A percentile compares a stretch with the other conserved stretches of the same genome.
Evolutionary conservation across 176 grass and related monocot genomes (phyloP).

Genomic region (Triticum timopheevii): DNA sequence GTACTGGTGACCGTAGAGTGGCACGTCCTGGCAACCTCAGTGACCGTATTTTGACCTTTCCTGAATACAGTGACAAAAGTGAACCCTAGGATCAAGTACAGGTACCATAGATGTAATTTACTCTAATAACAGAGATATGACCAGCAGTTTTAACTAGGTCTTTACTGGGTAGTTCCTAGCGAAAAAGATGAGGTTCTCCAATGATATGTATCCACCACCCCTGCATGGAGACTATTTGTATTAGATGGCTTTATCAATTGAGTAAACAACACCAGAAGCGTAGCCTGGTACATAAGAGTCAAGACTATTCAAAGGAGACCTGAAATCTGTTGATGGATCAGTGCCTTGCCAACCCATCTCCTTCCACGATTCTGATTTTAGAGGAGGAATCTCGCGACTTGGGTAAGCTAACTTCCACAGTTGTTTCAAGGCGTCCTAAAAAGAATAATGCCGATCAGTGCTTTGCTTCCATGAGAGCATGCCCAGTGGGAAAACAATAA

Average conservation of each 20-base stretch:
- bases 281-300: neutral
- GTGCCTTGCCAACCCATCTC: conserved; percentile 99
- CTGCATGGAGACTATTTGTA: conserved; percentile 34
- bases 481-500: neutral
- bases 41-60: no score
- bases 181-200: conserved; percentile 97
- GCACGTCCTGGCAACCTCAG: no score
- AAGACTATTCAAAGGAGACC: conserved; percentile 41
- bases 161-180: conserved; percentile 78
- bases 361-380: conserved; percentile 98
- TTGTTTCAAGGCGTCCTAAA: conserved; percentile 83
- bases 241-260: conserved; percentile 25
- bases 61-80: no score
- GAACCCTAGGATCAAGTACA: no score
- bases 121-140: neutral
- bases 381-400: conserved; percentile 57
- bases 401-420: conserved; percentile 87
- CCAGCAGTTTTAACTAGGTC: neutral
- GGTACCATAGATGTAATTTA: no score
- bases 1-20: no score
- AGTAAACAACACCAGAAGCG: neutral
- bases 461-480: conserved; percentile 15
- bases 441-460: conserved; percentile 21
- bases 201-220: conserved; percentile 80
- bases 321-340: conserved; percentile 96